Percentiles rank a stretch among this genome's conserved stretches.
These are phyloP conservation scores for Selaginella tamariscina DNA, from an alignment of 75 land plant genomes.

Conservation along the genomic window DNA sequence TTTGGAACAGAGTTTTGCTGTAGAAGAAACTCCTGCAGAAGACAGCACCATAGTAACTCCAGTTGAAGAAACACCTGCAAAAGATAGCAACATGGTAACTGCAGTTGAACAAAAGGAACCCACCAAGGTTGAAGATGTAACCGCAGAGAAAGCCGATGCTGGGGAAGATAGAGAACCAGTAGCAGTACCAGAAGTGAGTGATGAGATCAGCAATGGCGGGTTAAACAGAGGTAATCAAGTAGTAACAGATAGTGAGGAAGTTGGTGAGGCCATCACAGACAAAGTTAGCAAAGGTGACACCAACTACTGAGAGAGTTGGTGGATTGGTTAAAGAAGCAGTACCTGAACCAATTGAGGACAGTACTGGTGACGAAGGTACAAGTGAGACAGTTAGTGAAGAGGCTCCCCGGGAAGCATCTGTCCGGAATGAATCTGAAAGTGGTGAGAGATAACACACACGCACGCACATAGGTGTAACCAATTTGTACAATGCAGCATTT, in stretches of 20 bases:
- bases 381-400: background rate
- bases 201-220: background rate
- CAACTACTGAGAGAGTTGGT: background rate
- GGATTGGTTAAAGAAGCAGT: background rate
- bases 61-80: background rate
- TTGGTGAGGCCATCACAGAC: no score
- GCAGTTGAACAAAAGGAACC: background rate
- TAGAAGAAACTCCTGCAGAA: no score
- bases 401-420: background rate
- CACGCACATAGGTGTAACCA: no score
- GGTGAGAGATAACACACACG: no score
- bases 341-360: background rate
- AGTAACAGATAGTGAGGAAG: no score
- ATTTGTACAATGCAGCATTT: no score
- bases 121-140: background rate
- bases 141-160: background rate
- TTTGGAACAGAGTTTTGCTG: no score
- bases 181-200: background rate
- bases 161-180: background rate
- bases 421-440: no score
- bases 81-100: background rate
- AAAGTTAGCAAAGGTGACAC: background rate
- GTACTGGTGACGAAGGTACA: background rate
- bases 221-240: no score
- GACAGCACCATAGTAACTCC: no score